Conservation (phyloP, 108 stramenopile genomes). For the Cyclostephanos tholiformis region DNA sequence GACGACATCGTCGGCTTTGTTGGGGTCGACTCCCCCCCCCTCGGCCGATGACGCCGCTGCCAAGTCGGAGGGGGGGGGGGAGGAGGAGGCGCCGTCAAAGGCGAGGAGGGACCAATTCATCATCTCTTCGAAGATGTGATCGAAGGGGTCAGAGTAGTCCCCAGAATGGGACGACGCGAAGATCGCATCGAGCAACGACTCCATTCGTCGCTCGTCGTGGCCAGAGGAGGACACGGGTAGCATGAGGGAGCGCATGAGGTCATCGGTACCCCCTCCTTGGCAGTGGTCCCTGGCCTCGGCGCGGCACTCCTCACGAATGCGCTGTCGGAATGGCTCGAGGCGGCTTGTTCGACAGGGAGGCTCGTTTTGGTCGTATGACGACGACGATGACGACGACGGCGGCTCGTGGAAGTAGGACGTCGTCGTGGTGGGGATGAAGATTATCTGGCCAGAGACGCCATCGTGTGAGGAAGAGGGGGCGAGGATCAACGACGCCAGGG, state of each 20-base stretch:
- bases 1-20: not conserved
- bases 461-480: not conserved
- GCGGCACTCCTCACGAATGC: constrained; percentile 20
- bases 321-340: constrained; percentile 36
- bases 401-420: not conserved
- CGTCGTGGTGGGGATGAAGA: not conserved
- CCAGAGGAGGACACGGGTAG: not conserved
- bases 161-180: not conserved
- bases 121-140: constrained; percentile 16
- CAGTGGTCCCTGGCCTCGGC: not conserved
- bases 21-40: not conserved
- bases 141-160: constrained; percentile 1
- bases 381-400: not conserved
- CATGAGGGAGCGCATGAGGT: not conserved
- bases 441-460: not conserved
- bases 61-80: not conserved
- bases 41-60: not conserved
- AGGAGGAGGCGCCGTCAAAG: constrained; percentile 7
- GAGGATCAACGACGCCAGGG: not conserved
- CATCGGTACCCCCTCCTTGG: not conserved
- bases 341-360: constrained; percentile 30
- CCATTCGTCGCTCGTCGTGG: not conserved
- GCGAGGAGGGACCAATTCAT: constrained; percentile 9
- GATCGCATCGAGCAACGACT: not conserved
- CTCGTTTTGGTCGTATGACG: not conserved